Evolutionary conservation across 495 filamentous ascomycete species (phyloP).

Genomic region (Neurospora cerealis): DNA sequence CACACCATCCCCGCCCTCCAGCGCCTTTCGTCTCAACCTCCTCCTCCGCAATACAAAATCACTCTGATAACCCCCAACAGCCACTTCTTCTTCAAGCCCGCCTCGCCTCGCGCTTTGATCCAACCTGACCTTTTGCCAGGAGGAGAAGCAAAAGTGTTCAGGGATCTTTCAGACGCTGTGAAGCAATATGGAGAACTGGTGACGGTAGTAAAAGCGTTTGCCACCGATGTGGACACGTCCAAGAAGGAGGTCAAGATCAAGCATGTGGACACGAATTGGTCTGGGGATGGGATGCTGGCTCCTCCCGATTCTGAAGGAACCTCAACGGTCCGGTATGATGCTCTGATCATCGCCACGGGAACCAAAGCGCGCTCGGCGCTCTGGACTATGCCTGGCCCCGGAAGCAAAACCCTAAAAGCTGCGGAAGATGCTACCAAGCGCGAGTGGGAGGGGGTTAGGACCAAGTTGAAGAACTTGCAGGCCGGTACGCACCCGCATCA

Average conservation of each 20-base stretch:
- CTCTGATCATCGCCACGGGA: conserved; percentile 1
- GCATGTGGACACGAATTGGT: not conserved
- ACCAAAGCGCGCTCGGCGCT: not conserved
- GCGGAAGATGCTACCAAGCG: not conserved
- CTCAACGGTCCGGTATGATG: not conserved
- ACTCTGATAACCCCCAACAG: conserved; percentile 31
- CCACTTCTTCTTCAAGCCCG: conserved; percentile 32
- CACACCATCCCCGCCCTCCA: conserved; percentile 19
- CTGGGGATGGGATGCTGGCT: not conserved
- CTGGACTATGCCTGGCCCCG: not conserved
- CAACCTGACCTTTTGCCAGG: conserved; percentile 21
- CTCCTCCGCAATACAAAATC: conserved; percentile 20
- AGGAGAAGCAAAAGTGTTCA: conserved; percentile 20
- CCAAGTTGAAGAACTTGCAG: not conserved
- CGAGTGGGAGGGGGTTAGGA: not conserved
- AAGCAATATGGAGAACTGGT: not conserved
- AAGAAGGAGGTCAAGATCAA: not conserved
- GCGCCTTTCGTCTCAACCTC: conserved; percentile 10
- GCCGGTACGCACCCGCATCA: not conserved
- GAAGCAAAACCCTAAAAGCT: rapidly evolving
- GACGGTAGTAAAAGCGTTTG: not conserved
- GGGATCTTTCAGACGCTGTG: not conserved
- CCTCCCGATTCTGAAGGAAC: not conserved
- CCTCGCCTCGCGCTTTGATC: conserved; percentile 29
- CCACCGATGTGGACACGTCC: not conserved